A percentile compares a stretch with the other conserved stretches of the same genome.
These are phyloP conservation scores for Lophiotrema nucula DNA, from an alignment of 495 filamentous ascomycete genomes.

Conservation along the genomic window DNA sequence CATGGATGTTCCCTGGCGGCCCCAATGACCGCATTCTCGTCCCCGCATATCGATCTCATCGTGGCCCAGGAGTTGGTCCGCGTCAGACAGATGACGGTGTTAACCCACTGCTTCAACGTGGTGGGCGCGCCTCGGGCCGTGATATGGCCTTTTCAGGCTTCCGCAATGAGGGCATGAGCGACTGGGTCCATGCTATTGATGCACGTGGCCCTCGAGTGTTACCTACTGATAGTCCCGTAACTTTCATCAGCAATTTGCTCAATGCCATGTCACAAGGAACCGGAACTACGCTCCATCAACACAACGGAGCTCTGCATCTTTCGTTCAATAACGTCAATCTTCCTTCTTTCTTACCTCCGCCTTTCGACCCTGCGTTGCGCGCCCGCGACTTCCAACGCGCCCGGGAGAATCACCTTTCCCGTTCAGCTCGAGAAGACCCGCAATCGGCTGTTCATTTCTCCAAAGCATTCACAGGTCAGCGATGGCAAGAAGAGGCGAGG, in stretches of 20 bases:
- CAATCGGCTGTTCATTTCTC: conserved; percentile 69
- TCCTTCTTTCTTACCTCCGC: conserved; percentile 23
- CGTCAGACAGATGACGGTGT: conserved; percentile 70
- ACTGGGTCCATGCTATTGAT: conserved; percentile 59
- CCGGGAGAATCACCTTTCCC: conserved; percentile 26
- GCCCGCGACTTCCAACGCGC: conserved; percentile 45
- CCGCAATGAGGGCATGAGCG: conserved; percentile 35
- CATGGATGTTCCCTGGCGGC: conserved; percentile 40
- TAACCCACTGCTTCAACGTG: conserved; percentile 66
- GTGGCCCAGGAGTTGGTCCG: conserved; percentile 46
- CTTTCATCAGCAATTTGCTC: conserved; percentile 61
- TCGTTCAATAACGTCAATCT: conserved; percentile 26
- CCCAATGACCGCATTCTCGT: conserved; percentile 41
- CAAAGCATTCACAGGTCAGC: conserved; percentile 62
- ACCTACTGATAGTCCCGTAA: conserved; percentile 50
- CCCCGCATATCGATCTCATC: conserved; percentile 52
- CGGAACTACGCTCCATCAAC: conserved; percentile 30
- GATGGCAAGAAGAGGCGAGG: conserved; percentile 90
- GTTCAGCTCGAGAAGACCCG: conserved; percentile 56
- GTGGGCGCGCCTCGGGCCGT: conserved; percentile 13
- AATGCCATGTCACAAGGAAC: conserved; percentile 53
- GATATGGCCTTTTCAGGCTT: conserved; percentile 26
- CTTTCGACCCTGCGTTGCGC: conserved; percentile 50
- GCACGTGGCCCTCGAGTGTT: conserved; percentile 26
- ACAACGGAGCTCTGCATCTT: conserved; percentile 28